phyloP scores from a whole-genome alignment of 129 eudicot species.

The Erigeron canadensis region DNA sequence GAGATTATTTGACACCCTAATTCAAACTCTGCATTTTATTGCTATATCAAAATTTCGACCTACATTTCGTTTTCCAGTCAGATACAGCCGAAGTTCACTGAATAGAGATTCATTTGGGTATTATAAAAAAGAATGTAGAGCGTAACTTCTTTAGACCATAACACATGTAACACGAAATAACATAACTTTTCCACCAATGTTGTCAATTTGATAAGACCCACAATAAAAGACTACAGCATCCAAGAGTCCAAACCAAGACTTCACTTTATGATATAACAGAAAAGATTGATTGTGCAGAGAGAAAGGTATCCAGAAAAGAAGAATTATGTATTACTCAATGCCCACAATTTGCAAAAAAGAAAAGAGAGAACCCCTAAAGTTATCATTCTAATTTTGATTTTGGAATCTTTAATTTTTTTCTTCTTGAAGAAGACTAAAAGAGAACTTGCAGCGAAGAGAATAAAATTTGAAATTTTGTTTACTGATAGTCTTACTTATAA shows the following conservation, averaged over 20 bases:
- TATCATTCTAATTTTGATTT: not conserved
- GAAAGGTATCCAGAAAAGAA: slow-evolving; percentile 36
- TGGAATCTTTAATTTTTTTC: slow-evolving; percentile 8
- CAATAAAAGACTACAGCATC: not conserved
- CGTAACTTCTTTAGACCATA: too few species aligned
- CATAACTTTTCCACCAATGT: too few species aligned
- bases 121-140: too few species aligned
- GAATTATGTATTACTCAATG: slow-evolving; percentile 15
- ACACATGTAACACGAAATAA: too few species aligned
- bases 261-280: not conserved
- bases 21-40: not conserved
- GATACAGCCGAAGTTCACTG: too few species aligned
- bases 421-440: not conserved
- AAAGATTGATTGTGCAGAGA: slow-evolving; percentile 27
- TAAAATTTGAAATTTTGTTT: not conserved
- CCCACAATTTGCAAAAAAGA: slow-evolving; percentile 20
- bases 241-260: not conserved
- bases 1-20: not conserved
- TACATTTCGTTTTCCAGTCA: too few species aligned
- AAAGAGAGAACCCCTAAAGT: slow-evolving; percentile 20
- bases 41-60: too few species aligned
- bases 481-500: not conserved
- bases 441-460: not conserved
- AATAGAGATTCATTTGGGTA: too few species aligned
- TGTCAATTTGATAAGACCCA: not conserved